Evolutionary conservation across 352 stramenopile genomes (phyloP), one percentile per base, ranked within the genome.

Genomic region (Globisporangium okanoganense): DNA sequence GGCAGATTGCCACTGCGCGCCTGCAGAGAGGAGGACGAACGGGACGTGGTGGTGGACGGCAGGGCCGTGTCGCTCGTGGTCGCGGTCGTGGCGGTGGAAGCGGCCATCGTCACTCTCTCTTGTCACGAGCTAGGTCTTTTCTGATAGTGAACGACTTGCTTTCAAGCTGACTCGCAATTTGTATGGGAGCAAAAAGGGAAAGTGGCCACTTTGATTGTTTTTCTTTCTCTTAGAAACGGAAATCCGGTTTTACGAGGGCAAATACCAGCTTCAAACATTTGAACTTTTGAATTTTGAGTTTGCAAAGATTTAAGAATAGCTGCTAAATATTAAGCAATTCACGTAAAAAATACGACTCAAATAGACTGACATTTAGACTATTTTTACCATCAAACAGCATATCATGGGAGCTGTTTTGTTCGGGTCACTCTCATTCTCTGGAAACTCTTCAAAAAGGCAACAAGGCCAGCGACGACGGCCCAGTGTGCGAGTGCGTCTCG

Each of bases 1-100:
- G 72, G 70, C n/a, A 72, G 67, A 47, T 70, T 81, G 10, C 56
- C 65, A 13, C 61, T 58, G 27, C 59, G 54, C 20, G 22, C 44
- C 31, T 65, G 59, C 29, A 65, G 59, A 20, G 59, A 40, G 12
- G 43, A 47, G 27, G 45, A 40, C 3, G 31, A 13, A 14, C 40
- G 41, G 22, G 50, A 27, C 33, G 35, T 31, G 41, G 49, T 18
- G 5, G 49, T 27, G 2, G 61, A 13, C 2, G 35, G 53, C 10
- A 56, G 12, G 3, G 24, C 14, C 8, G 22, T 40, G 57, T 20
- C 50, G 57, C 45, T 36, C 24, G 40, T 48, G 43, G 29, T 49
- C 20, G 56, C 9, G 18, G 56, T 20, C 14, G 31, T 36, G 29
- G 49, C 47, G 40, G 29, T 61, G 27, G 50, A 40, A 20, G 47